Evolutionary conservation across 768 basidiomycete genomes (phyloP).

Genomic region (Multifurca ochricompacta): DNA sequence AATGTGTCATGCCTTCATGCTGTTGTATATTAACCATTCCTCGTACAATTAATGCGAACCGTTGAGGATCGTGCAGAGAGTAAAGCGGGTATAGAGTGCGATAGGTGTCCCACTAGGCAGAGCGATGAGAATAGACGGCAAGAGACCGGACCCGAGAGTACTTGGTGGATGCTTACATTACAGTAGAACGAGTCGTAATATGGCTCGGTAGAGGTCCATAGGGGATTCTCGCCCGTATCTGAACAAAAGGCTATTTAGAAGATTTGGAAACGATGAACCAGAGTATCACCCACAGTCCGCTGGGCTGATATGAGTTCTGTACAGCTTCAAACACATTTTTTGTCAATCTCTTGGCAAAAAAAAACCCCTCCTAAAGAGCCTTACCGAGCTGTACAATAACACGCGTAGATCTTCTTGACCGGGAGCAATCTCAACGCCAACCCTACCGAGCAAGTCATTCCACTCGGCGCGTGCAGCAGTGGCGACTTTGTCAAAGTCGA

Average conservation of each 20-base stretch:
- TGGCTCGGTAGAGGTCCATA: slow-evolving; percentile 55
- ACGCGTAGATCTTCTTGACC: slow-evolving; percentile 39
- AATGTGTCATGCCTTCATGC: slow-evolving; percentile 56
- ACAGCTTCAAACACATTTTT: slow-evolving; percentile 39
- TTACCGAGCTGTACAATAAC: slow-evolving; percentile 53
- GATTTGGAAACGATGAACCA: neutral
- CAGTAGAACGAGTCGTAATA: slow-evolving; percentile 65
- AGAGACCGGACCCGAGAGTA: too few relatives aligned
- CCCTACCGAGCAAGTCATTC: slow-evolving; percentile 49
- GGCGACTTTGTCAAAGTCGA: slow-evolving; percentile 46
- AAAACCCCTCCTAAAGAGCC: slow-evolving; percentile 1
- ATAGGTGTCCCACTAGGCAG: slow-evolving; percentile 54
- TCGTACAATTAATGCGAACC: slow-evolving; percentile 50
- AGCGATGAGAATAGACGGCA: neutral
- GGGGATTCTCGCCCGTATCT: slow-evolving; percentile 60
- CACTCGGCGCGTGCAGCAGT: slow-evolving; percentile 38
- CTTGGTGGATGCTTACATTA: slow-evolving; percentile 46
- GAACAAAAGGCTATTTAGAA: neutral
- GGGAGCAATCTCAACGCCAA: slow-evolving; percentile 40
- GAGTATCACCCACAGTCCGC: slow-evolving; percentile 46
- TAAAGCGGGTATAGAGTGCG: slow-evolving; percentile 54
- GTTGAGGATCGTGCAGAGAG: slow-evolving; percentile 54
- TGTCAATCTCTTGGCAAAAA: neutral
- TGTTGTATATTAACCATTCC: slow-evolving; percentile 63
- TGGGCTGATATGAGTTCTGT: slow-evolving; percentile 55